Evolutionary conservation across 257 asterid genomes (phyloP), one percentile per base, ranked within the genome.

Genomic region (Salvia miltiorrhiza): DNA sequence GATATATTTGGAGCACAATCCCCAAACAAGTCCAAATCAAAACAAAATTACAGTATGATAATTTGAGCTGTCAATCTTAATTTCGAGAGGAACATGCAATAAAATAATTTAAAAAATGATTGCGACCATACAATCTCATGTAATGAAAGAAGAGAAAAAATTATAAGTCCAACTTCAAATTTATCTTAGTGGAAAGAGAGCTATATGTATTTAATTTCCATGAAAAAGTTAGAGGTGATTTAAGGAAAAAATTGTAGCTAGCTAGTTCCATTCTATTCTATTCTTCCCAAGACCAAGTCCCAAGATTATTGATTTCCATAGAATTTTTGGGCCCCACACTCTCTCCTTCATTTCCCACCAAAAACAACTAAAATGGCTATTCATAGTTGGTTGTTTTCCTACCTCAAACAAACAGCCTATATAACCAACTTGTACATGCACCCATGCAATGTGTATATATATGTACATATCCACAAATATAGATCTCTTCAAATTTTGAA

Each of bases 201-300:
- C 35, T 6, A 4, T 30, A 30, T 1, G 35, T 30, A 30, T 30
- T 30, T 4, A 2, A 30, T 30, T 30, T 30, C 4, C 35, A 30
- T 30, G 35, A 4, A 30, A 30, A 30, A 26, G 1, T 26, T 26
- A 6, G 49, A 71, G 55, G 9, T 16, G 57, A 72, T 45, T 47
- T 58, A 45, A 69, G 69, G 4, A 12, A 12, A 13, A n/a, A n/a
- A n/a, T n/a, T n/a, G 1, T 40, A 2, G 0, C 13, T 44, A 44
- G 35, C 5, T 30, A 30, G 35, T 30, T 30, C 4, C n/a, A n/a
- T n/a, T n/a, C n/a, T 30, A 30, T 30, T 30, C 35, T 30, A 30
- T 30, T 30, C 30, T 26, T 26, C 41, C 16, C n/a, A 62, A 55
- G 80, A 76, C 80, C 70, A 76, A 76, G 70, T 77, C 77, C 14